phyloP scores from a whole-genome alignment of 306 rosid genomes.

The Casuarina glauca region DNA sequence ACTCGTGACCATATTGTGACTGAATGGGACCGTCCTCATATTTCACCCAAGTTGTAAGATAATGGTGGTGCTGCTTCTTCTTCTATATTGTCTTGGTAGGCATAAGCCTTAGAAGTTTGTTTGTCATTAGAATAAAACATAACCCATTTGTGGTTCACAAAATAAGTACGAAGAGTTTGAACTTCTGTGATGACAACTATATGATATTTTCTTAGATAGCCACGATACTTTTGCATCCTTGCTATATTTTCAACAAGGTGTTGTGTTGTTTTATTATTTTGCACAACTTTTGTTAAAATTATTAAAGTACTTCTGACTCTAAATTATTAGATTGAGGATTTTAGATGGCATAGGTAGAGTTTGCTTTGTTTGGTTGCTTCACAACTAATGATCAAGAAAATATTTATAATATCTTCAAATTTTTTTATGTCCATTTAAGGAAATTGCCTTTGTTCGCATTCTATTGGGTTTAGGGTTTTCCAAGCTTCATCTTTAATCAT shows the following conservation, averaged over 20 bases:
- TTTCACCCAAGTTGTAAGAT: conserved; percentile 57
- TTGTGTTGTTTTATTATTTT: neutral
- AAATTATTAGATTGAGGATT: neutral
- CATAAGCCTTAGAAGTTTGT: neutral
- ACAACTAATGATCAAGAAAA: neutral
- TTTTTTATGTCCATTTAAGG: neutral
- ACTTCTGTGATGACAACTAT: neutral
- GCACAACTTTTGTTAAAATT: neutral
- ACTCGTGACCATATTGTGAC: conserved; percentile 74
- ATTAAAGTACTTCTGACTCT: neutral
- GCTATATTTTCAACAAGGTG: neutral
- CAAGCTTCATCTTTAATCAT: neutral
- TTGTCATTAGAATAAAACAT: neutral
- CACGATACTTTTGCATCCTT: neutral
- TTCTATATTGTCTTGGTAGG: neutral
- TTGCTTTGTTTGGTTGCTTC: neutral
- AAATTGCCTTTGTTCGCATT: neutral
- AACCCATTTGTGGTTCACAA: neutral
- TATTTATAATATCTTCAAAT: neutral
- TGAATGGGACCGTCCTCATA: conserved; percentile 74
- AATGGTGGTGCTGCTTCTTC: neutral
- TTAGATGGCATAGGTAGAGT: neutral
- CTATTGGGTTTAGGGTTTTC: neutral
- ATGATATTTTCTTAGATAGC: neutral
- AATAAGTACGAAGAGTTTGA: neutral